Evolutionary conservation across 106 monocot species (phyloP).

Genomic region (Acorus calamus): DNA sequence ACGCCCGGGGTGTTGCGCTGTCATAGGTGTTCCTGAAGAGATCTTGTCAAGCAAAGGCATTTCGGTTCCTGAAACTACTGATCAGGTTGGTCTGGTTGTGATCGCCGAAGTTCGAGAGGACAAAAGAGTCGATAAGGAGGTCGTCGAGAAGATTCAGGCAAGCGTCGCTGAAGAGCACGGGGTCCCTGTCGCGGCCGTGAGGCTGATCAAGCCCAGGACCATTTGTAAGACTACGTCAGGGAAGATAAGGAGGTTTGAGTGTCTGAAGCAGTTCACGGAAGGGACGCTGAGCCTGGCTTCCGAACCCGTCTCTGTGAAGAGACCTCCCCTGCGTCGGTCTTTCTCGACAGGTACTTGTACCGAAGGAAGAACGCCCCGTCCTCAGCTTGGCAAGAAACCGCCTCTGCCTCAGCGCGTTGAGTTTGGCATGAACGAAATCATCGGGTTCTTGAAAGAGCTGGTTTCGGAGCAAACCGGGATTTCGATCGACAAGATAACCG

Average conservation of each 20-base stretch:
- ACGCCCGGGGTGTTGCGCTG: constrained; percentile 48
- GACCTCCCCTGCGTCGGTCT: constrained; percentile 19
- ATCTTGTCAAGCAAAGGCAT: constrained; percentile 30
- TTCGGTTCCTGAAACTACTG: constrained; percentile 23
- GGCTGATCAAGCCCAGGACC: constrained; percentile 42
- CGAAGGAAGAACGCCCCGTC: constrained; percentile 1
- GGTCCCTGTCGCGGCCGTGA: constrained; percentile 28
- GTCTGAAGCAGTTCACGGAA: constrained; percentile 37
- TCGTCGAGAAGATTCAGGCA: constrained; percentile 29
- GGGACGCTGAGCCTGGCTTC: constrained; percentile 19
- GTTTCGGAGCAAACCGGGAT: constrained; percentile 41
- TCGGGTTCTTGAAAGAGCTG: constrained; percentile 25
- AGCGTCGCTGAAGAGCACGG: constrained; percentile 46
- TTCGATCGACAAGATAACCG: constrained; percentile 33
- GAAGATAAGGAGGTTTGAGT: constrained; percentile 44
- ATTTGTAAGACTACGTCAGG: constrained; percentile 51
- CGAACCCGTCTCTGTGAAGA: constrained; percentile 6
- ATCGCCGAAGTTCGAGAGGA: constrained; percentile 47
- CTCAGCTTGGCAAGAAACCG: neutral
- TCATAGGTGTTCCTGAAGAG: constrained; percentile 46
- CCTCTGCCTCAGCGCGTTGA: constrained; percentile 1
- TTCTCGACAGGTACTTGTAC: constrained; percentile 26
- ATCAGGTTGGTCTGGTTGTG: constrained; percentile 47
- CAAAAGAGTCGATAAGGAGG: constrained; percentile 10
- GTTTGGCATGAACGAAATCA: constrained; percentile 27